A percentile compares a stretch with the other conserved stretches of the same genome.
These are phyloP conservation scores for Trichosanthes truncata DNA, from an alignment of 306 rosid species.

Conservation along the genomic window DNA sequence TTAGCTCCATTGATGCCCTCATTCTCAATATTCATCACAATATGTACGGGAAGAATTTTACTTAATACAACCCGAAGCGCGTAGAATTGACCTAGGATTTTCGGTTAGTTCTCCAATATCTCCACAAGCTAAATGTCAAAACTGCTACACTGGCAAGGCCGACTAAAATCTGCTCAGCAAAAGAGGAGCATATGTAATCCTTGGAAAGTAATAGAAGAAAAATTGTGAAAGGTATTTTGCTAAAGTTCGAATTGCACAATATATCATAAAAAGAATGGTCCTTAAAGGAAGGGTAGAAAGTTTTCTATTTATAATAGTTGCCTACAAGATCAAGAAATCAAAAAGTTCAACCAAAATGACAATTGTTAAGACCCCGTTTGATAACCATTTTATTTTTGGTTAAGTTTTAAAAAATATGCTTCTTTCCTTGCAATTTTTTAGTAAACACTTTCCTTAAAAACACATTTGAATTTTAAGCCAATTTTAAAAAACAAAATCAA, in stretches of 20 bases:
- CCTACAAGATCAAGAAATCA: not conserved
- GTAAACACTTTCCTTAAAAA: no score
- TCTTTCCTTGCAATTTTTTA: no score
- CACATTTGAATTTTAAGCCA: no score
- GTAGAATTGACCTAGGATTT: slow-evolving; percentile 22
- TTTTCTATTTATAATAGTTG: not conserved
- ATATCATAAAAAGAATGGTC: not conserved
- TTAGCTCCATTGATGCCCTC: not conserved
- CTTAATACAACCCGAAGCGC: not conserved
- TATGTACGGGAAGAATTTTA: not conserved
- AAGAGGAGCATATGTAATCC: not conserved
- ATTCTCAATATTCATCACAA: not conserved
- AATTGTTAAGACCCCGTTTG: not conserved
- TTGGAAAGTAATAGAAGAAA: not conserved
- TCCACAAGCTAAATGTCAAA: slow-evolving; percentile 60
- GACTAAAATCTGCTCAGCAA: slow-evolving; percentile 51
- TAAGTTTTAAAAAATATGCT: not conserved
- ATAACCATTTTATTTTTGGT: not conserved
- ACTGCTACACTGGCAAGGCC: slow-evolving; percentile 52
- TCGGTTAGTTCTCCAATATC: slow-evolving; percentile 38
- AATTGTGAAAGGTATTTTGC: not conserved
- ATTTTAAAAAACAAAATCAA: no score
- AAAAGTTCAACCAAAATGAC: not conserved
- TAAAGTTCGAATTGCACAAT: not conserved
- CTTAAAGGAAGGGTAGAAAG: not conserved